Base-by-base conservation (phyloP, 352 stramenopile species). In the Phytophthora pistaciae region DNA sequence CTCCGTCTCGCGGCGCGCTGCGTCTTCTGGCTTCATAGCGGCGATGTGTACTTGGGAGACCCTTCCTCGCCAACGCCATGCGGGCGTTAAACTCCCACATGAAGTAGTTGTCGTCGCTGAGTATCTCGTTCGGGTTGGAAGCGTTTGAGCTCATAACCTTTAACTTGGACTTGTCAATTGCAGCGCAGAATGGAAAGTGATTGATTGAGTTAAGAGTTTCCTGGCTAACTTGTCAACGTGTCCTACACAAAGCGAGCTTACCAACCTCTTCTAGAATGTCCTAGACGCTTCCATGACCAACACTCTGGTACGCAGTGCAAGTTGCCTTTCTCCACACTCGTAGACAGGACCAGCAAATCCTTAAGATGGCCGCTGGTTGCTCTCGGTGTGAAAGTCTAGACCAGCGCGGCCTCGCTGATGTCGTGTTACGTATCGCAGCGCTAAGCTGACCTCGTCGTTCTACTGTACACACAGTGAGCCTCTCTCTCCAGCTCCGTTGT, bases 11-110 rank as follows among this genome's bases (percentile, higher is more conserved):
- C 23, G 55, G 7, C 7, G 14, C 33, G 74, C 21, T 16, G 42
- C 23, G 9, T 56, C 20, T 38, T 69, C 62, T 48, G 40, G 5
- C 54, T 71, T 75, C 7, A 60, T 14, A 1, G 6, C 20, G 25
- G 68, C 16, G 40, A 44, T 44, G 36, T 44, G 36, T 72, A 40
- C 9, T 76, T 49, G 13, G n/a, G 53, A 76, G 40, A 5, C 60
- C 62, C 49, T 76, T 76, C 3, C 56, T 27, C 1, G 55, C 54
- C 18, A 76, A 48, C 14, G 54, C 42, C 64, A 72, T 72, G 21
- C 69, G 49, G 14, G 68, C 62, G 13, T 72, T 72, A 20, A 64
- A 70, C 11, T 75, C 62, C 36, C 50, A 67, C 31, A 67, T 21
- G 23, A 68, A 59, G 38, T 68, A 60, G 23, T 57, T 68, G 25